These are phyloP conservation scores for Podospora pseudocomata DNA, from an alignment of 495 filamentous ascomycete species.

Conservation along the genomic window DNA sequence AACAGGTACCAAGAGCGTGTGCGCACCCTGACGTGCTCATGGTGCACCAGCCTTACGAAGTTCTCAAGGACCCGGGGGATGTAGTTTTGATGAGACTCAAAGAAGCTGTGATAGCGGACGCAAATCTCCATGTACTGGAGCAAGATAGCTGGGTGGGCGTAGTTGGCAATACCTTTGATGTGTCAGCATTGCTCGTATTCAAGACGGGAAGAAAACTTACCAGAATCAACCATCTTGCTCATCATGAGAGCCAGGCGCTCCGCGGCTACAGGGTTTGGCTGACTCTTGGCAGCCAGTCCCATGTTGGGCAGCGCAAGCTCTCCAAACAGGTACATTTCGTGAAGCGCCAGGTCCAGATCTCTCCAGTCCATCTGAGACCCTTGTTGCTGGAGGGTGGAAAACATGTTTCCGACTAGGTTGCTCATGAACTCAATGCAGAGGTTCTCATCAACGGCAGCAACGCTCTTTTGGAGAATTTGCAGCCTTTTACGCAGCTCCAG, in stretches of 20 bases:
- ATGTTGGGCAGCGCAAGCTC: conserved; percentile 82
- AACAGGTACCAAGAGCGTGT: conserved; percentile 97
- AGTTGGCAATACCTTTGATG: conserved; percentile 66
- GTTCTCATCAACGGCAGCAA: conserved; percentile 77
- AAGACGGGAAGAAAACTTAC: conserved; percentile 44
- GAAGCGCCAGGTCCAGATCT: conserved; percentile 90
- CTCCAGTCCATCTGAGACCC: conserved; percentile 82
- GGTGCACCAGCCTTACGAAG: conserved; percentile 86
- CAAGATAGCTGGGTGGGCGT: conserved; percentile 85
- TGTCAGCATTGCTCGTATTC: conserved; percentile 17
- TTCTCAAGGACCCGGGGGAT: conserved; percentile 86
- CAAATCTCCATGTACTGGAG: conserved; percentile 98
- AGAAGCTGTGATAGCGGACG: conserved; percentile 89
- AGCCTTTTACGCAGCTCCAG: conserved; percentile 86
- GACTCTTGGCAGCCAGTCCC: conserved; percentile 76
- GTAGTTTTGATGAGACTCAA: conserved; percentile 70
- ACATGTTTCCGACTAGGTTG: conserved; percentile 76
- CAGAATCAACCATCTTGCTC: conserved; percentile 86
- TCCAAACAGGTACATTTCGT: conserved; percentile 96
- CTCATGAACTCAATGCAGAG: conserved; percentile 84
- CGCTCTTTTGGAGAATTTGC: conserved; percentile 82
- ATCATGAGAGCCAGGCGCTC: conserved; percentile 85
- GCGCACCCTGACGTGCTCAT: conserved; percentile 76
- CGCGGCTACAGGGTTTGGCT: conserved; percentile 68
- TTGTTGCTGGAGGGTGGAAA: conserved; percentile 66